Conservation (phyloP, 768 basidiomycete species). For the Naganishia friedmannii region DNA sequence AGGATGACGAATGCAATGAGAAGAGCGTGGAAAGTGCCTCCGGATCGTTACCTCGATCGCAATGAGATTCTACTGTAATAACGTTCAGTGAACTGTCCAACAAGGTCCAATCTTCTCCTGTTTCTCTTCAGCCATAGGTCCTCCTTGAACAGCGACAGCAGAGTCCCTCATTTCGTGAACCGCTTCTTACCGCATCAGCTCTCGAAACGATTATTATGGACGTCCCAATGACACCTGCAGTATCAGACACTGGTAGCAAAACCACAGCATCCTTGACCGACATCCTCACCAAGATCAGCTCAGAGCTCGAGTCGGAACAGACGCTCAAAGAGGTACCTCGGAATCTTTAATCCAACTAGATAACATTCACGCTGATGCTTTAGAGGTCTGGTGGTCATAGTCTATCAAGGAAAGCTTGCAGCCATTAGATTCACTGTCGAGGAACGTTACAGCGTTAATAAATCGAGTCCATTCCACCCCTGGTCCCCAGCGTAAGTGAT, state of each 20-base stretch:
- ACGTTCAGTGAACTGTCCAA: no score
- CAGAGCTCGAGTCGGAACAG: conserved; percentile 31
- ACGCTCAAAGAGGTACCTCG: conserved; percentile 29
- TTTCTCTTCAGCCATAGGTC: no score
- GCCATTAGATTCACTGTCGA: conserved; percentile 23
- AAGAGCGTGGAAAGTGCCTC: background rate
- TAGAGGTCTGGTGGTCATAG: background rate
- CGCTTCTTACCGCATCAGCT: background rate
- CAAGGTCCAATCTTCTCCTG: no score
- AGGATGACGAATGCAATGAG: conserved; percentile 22
- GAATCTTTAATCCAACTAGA: background rate
- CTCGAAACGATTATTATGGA: background rate
- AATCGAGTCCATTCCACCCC: conserved; percentile 32
- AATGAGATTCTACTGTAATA: background rate
- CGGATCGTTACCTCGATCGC: background rate
- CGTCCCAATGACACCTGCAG: conserved; percentile 5
- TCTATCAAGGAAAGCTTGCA: conserved; percentile 31
- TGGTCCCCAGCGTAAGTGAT: conserved; percentile 26
- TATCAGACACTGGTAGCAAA: background rate
- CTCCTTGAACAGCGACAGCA: background rate
- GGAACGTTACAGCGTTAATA: conserved; percentile 29
- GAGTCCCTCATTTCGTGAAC: background rate
- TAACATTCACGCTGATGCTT: background rate
- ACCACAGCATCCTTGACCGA: conserved; percentile 20
- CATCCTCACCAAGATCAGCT: conserved; percentile 26